A percentile compares a stretch with the other conserved stretches of the same genome.
Evolutionary conservation across 2,329 filamentous ascomycete genomes (phyloP).

Genomic region (Ascochyta clinopodiicola): DNA sequence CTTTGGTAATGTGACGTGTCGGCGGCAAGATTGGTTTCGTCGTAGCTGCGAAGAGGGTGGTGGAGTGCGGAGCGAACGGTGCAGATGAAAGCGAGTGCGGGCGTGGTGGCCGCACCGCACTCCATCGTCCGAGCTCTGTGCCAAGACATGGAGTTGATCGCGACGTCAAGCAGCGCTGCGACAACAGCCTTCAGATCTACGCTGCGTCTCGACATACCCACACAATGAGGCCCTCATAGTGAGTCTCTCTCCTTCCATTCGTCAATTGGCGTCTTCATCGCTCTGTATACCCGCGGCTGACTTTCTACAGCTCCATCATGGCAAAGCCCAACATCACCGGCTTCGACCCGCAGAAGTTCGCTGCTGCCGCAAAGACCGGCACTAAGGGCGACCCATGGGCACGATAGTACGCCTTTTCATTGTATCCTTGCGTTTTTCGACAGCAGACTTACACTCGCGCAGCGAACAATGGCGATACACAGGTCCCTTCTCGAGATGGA

Average conservation of each 20-base stretch:
- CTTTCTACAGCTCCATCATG: slow-evolving; percentile 52
- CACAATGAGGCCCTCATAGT: slow-evolving; percentile 38
- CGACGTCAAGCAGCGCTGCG: slow-evolving; percentile 23
- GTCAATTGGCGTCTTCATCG: slow-evolving; percentile 8
- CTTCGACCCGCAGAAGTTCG: slow-evolving; percentile 86
- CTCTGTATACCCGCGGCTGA: slow-evolving; percentile 20
- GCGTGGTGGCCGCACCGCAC: slow-evolving; percentile 7
- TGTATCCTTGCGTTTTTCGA: slow-evolving; percentile 1
- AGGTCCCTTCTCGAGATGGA: slow-evolving; percentile 84
- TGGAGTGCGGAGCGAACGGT: slow-evolving; percentile 7
- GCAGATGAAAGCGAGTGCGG: slow-evolving; percentile 5
- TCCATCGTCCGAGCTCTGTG: slow-evolving; percentile 10
- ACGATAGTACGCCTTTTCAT: slow-evolving; percentile 59
- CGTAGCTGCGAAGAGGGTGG: background rate
- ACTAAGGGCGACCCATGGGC: slow-evolving; percentile 68
- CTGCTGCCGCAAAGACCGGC: slow-evolving; percentile 67
- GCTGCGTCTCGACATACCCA: slow-evolving; percentile 23
- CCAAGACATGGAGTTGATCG: slow-evolving; percentile 12
- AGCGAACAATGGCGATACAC: slow-evolving; percentile 97
- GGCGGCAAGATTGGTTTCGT: background rate
- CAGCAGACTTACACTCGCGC: slow-evolving; percentile 29
- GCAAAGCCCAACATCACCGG: slow-evolving; percentile 78
- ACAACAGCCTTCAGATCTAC: slow-evolving; percentile 27
- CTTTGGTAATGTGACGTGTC: background rate
- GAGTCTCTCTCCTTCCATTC: slow-evolving; percentile 12